Evolutionary conservation across 495 filamentous ascomycete species (phyloP).

Genomic region (Aspergillus panamensis): DNA sequence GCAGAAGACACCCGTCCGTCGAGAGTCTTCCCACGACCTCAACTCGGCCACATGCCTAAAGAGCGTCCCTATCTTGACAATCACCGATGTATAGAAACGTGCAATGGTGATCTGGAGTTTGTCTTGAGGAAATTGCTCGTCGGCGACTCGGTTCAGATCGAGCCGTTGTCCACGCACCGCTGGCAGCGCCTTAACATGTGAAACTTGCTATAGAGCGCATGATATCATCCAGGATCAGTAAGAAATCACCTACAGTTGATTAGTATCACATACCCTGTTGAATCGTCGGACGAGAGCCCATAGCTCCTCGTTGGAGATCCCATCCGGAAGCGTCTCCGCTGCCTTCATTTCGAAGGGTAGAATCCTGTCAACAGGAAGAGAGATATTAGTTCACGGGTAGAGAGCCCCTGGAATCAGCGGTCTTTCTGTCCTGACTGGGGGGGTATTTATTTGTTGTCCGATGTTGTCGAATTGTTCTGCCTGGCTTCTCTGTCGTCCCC

Average conservation of each 20-base stretch:
- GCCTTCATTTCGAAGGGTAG: no score
- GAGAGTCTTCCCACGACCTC: conserved; percentile 75
- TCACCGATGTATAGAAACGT: conserved; percentile 77
- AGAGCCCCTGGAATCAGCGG: no score
- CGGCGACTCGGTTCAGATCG: conserved; percentile 78
- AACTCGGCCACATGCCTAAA: conserved; percentile 72
- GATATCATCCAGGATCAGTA: neutral
- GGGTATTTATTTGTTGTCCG: no score
- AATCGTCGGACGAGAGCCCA: conserved; percentile 75
- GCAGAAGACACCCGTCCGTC: conserved; percentile 66
- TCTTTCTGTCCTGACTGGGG: no score
- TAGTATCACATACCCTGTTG: conserved; percentile 57
- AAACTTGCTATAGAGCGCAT: conserved; percentile 65
- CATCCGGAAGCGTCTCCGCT: conserved; percentile 18
- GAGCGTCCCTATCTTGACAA: conserved; percentile 60
- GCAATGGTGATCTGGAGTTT: conserved; percentile 77
- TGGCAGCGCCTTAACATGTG: conserved; percentile 71
- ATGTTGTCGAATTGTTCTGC: no score
- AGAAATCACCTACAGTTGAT: neutral
- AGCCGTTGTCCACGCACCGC: conserved; percentile 51
- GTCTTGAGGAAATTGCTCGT: conserved; percentile 84
- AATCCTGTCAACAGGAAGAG: no score
- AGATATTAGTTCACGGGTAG: no score
- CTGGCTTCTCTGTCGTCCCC: no score
- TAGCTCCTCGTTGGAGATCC: conserved; percentile 69